A percentile compares a stretch with the other conserved stretches of the same genome.
Evolutionary conservation across 2,329 filamentous ascomycete species (phyloP).

Genomic region (Aspergillus texensis): DNA sequence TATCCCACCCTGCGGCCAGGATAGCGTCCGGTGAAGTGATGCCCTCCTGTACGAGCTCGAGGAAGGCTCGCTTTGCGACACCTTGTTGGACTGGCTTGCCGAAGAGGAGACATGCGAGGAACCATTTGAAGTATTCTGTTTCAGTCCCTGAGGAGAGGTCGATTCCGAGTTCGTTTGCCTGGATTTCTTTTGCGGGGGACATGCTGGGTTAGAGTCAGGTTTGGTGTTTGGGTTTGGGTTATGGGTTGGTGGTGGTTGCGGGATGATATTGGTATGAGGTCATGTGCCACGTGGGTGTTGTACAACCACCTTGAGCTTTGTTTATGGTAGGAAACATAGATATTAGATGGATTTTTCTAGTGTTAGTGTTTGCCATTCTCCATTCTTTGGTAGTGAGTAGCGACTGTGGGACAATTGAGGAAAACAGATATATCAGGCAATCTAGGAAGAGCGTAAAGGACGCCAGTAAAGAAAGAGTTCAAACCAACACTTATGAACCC

Average conservation of each 20-base stretch:
- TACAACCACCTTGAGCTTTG: background rate
- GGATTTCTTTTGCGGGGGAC: background rate
- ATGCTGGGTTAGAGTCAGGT: background rate
- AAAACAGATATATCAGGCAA: no score
- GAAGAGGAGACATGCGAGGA: slow-evolving; percentile 22
- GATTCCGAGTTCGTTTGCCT: slow-evolving; percentile 10
- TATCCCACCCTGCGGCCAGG: slow-evolving; percentile 18
- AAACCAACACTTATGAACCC: no score
- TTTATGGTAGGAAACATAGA: background rate
- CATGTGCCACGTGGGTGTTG: background rate
- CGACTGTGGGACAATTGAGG: no score
- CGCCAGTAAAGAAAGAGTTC: fast-evolving
- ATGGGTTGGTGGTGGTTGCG: no score
- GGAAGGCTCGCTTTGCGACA: slow-evolving; percentile 17
- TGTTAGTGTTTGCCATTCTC: background rate
- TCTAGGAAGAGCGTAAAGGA: no score
- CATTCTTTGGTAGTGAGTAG: no score
- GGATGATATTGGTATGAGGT: background rate
- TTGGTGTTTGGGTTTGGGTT: no score
- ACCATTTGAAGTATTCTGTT: slow-evolving; percentile 21
- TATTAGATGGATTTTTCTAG: background rate
- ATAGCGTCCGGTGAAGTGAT: slow-evolving; percentile 20
- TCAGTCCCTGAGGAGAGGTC: slow-evolving; percentile 8
- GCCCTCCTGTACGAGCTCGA: slow-evolving; percentile 9
- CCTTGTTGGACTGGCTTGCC: slow-evolving; percentile 22